Conservation (phyloP, 306 rosid species). For the Gleditsia sinensis region DNA sequence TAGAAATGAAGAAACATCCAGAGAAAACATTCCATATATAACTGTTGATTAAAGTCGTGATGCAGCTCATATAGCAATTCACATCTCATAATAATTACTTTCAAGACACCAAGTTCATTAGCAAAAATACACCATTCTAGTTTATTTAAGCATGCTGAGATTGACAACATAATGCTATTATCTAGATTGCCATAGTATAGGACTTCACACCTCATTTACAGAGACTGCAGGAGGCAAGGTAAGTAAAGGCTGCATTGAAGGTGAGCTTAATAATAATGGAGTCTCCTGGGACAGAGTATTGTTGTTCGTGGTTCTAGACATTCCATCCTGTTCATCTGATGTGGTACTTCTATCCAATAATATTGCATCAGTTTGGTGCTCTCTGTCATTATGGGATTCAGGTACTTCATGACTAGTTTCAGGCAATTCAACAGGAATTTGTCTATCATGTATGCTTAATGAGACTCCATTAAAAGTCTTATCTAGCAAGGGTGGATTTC, state of each 20-base stretch:
- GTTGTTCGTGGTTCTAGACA: constrained; percentile 29
- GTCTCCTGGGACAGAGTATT: constrained; percentile 39
- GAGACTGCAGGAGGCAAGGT: constrained; percentile 21
- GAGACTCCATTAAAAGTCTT: constrained; percentile 32
- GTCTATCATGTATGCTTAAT: constrained; percentile 27
- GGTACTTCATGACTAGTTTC: constrained; percentile 38
- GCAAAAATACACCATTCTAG: background rate
- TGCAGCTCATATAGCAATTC: background rate
- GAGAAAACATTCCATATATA: background rate
- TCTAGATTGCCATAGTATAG: background rate
- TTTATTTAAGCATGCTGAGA: background rate
- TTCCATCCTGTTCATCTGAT: constrained; percentile 45
- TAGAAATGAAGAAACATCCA: background rate
- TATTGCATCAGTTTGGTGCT: constrained; percentile 5
- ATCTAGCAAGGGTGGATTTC: constrained; percentile 32
- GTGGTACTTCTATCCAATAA: constrained; percentile 34
- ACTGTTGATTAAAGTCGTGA: background rate
- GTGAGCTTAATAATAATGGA: constrained; percentile 21
- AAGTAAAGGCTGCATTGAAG: constrained; percentile 33
- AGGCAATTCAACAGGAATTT: constrained; percentile 26
- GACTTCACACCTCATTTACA: constrained; percentile 37
- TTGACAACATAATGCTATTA: background rate
- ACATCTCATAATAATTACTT: background rate
- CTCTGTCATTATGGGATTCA: constrained; percentile 33
- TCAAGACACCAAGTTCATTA: background rate